Evolutionary conservation across 2,329 filamentous ascomycete species (phyloP), one percentile per base, ranked within the genome.

Genomic region (Fusarium nodosum): DNA sequence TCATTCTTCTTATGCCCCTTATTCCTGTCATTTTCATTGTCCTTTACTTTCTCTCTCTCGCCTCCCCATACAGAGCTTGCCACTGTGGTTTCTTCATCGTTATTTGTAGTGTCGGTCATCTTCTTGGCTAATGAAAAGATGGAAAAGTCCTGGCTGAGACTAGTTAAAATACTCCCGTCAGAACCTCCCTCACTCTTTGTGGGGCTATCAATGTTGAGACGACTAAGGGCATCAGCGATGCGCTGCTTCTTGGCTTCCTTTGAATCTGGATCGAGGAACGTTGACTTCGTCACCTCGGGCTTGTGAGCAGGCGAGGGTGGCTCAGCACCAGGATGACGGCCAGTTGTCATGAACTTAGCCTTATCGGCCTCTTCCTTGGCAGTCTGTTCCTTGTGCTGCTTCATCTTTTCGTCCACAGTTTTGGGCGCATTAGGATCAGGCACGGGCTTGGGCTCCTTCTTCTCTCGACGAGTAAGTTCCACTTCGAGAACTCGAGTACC

Each of bases 401-500:
- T 74, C 74, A 75, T 75, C 65, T 74, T 75, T 54, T 75, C 74
- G 5, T 75, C 74, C n/a, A 75, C 56, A 1, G 69, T 75, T 33
- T 60, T 72, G n/a, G 73, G 65, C 4, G 50, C 44, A 3, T 55
- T 38, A 5, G 64, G 66, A 4, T 75, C 64, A n/a, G 62, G 56
- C 24, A 58, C 67, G 20, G 73, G 73, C 60, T 75, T 75, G 22
- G 68, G 72, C 31, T 74, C 74, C 55, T 76, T 76, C 60, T 75
- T 84, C 72, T 89, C 87, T 22, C 82, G 82, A 13, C 86, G 79
- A 3, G 79, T 79, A 26, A 89, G 75, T 72, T 88, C 86, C 5
- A 90, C 76, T 55, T 89, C 87, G 9, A 89, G 78, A 1, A 88
- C 82, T 15, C 82, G 78, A 4, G 81, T 84, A 4, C 82, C 84